Evolutionary conservation across 768 basidiomycete genomes (phyloP).

Genomic region (Auriscalpium microsporum): DNA sequence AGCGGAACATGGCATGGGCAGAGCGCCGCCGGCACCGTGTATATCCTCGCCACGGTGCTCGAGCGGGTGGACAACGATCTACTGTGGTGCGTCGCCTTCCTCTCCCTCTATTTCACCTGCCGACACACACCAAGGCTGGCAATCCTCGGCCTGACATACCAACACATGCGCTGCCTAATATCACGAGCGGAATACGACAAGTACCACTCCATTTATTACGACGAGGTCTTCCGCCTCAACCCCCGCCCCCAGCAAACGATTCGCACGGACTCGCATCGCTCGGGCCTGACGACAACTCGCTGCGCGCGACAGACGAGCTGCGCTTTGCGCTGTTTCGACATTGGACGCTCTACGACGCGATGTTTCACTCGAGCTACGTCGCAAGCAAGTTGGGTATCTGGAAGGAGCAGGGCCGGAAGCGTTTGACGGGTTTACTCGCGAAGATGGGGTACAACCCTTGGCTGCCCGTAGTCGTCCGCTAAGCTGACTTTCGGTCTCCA

Average conservation of each 20-base stretch:
- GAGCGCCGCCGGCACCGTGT: constrained; percentile 82
- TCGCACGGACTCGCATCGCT: constrained; percentile 41
- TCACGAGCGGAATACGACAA: constrained; percentile 79
- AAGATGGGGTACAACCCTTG: constrained; percentile 80
- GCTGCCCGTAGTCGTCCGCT: too few relatives aligned
- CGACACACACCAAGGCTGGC: constrained; percentile 54
- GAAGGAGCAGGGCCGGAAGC: constrained; percentile 89
- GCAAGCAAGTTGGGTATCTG: constrained; percentile 93
- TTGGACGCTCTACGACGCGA: constrained; percentile 97
- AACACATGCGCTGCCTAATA: constrained; percentile 84
- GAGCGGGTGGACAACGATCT: constrained; percentile 91
- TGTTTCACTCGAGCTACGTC: constrained; percentile 96
- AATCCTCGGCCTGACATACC: constrained; percentile 87
- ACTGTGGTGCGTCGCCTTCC: constrained; percentile 57
- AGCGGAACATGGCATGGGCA: constrained; percentile 84
- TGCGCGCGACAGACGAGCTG: constrained; percentile 81
- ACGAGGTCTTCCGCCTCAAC: constrained; percentile 92
- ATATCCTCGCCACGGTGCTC: constrained; percentile 82
- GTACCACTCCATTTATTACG: constrained; percentile 71
- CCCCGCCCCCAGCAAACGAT: constrained; percentile 40
- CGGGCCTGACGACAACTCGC: constrained; percentile 75
- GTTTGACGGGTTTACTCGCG: constrained; percentile 83
- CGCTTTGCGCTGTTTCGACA: constrained; percentile 93
- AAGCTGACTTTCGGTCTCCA: constrained; percentile 22
- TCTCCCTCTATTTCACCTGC: not conserved